Base-by-base conservation (phyloP, 2,329 filamentous ascomycete genomes). In the Exophiala viscosa region DNA sequence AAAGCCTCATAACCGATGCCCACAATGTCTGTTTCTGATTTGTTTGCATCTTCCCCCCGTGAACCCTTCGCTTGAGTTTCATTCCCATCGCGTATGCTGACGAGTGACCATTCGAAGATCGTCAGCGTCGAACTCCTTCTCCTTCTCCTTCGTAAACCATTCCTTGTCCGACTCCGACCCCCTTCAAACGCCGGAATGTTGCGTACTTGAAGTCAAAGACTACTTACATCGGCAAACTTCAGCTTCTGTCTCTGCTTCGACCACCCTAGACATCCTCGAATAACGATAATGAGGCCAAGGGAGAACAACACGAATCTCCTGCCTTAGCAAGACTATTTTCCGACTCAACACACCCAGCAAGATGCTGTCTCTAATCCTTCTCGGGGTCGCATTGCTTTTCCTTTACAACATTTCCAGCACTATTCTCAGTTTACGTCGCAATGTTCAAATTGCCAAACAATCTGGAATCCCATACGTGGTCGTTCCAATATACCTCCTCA, bases 401-500 rank as follows among this genome's bases (percentile, higher is more conserved):
- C n/a, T 57, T 33, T 59, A 53, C 44, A 41, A 14, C 23, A 7
- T 49, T 20, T 38, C 34, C 45, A 57, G 43, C 40, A 41, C 28
- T 14, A 39, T 44, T 31, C 11, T 55, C 34, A 35, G 32, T 28
- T 61, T 64, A 23, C 48, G 50, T 41, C 49, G 54, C 14, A 64
- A 66, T 45, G 31, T 67, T 28, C 44, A 41, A 20, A 57, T 54
- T 17, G 66, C 64, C 8, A 62, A 63, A 48, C 60, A 55, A 35
- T 65, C 64, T 2, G 64, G 64, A 3, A 62, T 67, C 20, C 57
- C 58, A n/a, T 67, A 67, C 45, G 48, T 61, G 4, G 54, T 61
- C 18, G 57, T 61, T 8, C 64, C 65, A 11, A 53, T 66, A 33
- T 63, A 56, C 50, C 48, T 66, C 13, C 73, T 74, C 63, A 69